These are phyloP conservation scores for Chaetomium tenue DNA, from an alignment of 495 filamentous ascomycete species.

Conservation along the genomic window DNA sequence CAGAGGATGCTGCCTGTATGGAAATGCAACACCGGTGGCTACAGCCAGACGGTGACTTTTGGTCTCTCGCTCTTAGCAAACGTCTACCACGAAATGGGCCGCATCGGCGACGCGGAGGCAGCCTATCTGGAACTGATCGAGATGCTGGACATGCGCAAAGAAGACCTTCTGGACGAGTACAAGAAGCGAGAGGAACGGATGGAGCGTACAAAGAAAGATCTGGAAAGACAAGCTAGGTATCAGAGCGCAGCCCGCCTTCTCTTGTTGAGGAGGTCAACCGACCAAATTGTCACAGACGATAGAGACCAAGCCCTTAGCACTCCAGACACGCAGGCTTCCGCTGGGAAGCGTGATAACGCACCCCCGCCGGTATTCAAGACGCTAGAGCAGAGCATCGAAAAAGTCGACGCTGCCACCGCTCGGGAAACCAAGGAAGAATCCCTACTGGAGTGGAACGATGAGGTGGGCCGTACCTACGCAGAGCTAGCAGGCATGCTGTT, in stretches of 20 bases:
- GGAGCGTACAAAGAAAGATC: not conserved
- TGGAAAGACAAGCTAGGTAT: not conserved
- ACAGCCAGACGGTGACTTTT: not conserved
- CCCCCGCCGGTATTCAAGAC: no score
- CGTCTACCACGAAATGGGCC: constrained; percentile 17
- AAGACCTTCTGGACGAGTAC: not conserved
- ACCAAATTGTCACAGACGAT: not conserved
- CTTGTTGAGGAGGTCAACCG: not conserved
- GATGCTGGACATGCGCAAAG: not conserved
- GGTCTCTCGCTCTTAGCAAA: constrained; percentile 1
- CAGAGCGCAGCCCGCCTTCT: not conserved
- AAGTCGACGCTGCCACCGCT: not conserved
- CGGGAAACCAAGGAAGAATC: not conserved
- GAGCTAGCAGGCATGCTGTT: not conserved
- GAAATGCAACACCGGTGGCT: not conserved
- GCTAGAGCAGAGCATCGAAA: not conserved
- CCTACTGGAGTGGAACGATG: not conserved
- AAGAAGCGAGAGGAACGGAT: not conserved
- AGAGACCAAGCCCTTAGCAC: not conserved
- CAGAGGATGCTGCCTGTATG: not conserved
- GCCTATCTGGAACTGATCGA: constrained; percentile 6
- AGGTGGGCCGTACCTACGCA: not conserved
- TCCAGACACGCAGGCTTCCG: no score
- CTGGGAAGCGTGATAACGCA: no score
- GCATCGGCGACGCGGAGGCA: constrained; percentile 6